Conservation (phyloP, 257 asterid genomes). For the Solanum clarkiae region DNA sequence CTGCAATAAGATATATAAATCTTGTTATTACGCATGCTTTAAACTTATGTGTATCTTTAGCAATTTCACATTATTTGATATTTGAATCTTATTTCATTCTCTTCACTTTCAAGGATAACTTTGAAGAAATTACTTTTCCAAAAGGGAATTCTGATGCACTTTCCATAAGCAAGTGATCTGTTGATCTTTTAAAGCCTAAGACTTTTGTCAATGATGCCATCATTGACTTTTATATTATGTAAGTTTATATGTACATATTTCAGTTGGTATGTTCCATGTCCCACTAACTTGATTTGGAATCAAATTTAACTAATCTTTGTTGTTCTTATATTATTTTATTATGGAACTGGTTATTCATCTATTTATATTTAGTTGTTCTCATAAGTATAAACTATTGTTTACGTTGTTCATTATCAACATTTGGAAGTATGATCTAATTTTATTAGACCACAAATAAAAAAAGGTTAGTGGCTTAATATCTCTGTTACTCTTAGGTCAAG, state of each 20-base stretch:
- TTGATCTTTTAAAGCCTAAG: slow-evolving; percentile 62
- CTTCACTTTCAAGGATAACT: slow-evolving; percentile 16
- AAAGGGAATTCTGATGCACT: slow-evolving; percentile 85
- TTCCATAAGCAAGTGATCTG: slow-evolving; percentile 43
- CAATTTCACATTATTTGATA: neutral
- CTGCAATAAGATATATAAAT: neutral
- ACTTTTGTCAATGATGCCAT: slow-evolving; percentile 83
- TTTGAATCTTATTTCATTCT: slow-evolving; percentile 15
- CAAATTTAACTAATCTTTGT: neutral
- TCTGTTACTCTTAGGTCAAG: neutral
- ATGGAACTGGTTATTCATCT: neutral
- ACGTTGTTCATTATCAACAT: neutral
- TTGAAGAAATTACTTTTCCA: slow-evolving; percentile 59
- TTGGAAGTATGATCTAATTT: neutral
- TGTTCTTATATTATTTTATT: neutral
- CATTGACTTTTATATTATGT: slow-evolving; percentile 81
- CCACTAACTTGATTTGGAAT: neutral
- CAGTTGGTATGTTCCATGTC: neutral
- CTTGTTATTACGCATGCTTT: neutral
- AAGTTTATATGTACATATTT: slow-evolving; percentile 4
- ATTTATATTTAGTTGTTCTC: neutral
- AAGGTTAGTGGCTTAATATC: neutral
- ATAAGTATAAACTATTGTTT: neutral
- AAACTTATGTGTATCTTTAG: neutral
- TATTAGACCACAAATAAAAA: neutral